Base-by-base conservation (phyloP, 495 filamentous ascomycete genomes). In the Tetracladium setigerum region DNA sequence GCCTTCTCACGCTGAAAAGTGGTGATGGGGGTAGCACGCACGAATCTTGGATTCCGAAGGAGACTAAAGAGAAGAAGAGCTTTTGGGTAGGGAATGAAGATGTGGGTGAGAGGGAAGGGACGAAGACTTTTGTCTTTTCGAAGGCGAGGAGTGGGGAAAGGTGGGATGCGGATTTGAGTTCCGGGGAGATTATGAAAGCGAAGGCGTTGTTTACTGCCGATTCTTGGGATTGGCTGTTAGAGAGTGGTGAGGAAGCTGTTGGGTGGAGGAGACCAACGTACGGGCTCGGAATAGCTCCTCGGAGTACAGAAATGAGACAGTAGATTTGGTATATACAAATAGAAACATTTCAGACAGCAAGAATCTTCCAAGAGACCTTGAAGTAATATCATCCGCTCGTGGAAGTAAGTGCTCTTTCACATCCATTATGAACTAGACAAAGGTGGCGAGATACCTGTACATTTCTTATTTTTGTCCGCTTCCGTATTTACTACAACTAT, bases 181-280 rank as follows among this genome's bases (percentile, higher is more conserved):
- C 46, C 6, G 45, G 62, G 67, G 41, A 35, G 1, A 53, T 50
- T 22, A 65, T 59, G 42, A 58, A 72, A 46, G 64, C 74, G 0
- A 66, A 65, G 41, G 65, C 64, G 9, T 57, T 84, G 41, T 83
- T 83, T 54, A 81, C 71, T 24, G 77, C 81, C 1, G 61, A 64
- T 17, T 69, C 68, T 48, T 75, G 78, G 71, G 67, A 81, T 41
- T 84, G 80, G 80, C 73, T 74, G 9, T 66, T 70, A 0, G 71
- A 76, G 17, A 38, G 17, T 2, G 46, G 47, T 18, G 45, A 12
- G 16, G 47, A 44, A 24, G 10, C 35, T 38, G 32, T 14, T 22
- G 16, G 19, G 31, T 18, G 30, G 47, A 27, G 22, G 22, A 27
- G 22, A 7, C 22, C 22, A 27, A 27, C 22, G 3, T 27, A 27